These are phyloP conservation scores for Pseudoturritis turrita DNA, from an alignment of 345 rosid genomes.

Conservation along the genomic window DNA sequence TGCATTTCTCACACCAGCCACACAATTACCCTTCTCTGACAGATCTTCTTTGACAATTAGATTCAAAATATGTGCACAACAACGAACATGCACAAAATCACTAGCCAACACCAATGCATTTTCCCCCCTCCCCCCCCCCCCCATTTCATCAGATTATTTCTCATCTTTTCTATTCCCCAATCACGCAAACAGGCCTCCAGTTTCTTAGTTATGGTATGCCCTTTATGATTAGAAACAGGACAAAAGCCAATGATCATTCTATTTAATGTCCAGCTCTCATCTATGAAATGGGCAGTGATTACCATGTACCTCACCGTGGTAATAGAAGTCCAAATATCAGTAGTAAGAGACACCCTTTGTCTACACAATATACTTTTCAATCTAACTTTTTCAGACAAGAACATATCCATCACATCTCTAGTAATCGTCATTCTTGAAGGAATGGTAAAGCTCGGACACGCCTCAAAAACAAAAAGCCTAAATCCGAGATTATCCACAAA, in stretches of 20 bases:
- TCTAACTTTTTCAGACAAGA: background rate
- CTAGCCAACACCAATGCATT: background rate
- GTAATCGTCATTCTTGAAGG: background rate
- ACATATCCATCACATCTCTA: background rate
- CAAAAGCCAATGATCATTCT: background rate
- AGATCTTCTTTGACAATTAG: background rate
- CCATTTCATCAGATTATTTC: background rate
- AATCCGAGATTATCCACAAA: background rate
- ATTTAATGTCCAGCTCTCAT: background rate
- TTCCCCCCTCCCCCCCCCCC: no score
- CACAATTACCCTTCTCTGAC: background rate
- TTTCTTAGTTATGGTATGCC: background rate
- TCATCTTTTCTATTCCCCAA: background rate
- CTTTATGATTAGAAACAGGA: background rate
- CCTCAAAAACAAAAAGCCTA: background rate
- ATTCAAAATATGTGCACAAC: background rate
- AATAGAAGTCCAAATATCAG: background rate
- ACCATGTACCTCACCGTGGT: background rate
- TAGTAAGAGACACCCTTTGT: background rate
- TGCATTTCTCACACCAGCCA: background rate
- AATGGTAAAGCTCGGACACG: background rate
- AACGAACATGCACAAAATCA: background rate
- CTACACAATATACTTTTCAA: background rate
- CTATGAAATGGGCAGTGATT: background rate
- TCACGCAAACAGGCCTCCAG: background rate